Conservation (phyloP, 2,329 filamentous ascomycete genomes). For the Plectosphaerella plurivora region DNA sequence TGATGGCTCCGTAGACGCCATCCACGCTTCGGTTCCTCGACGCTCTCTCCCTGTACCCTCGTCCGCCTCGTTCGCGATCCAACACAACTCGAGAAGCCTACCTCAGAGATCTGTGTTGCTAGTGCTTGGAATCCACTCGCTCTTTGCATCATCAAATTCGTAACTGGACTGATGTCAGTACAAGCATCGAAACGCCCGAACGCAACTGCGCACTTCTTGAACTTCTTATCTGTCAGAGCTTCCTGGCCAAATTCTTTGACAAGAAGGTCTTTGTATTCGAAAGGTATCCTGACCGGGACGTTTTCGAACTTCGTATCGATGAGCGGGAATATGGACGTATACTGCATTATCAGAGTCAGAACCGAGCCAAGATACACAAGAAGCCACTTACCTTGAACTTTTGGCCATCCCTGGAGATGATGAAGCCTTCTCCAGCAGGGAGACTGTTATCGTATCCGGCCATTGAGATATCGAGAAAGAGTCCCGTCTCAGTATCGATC, state of each 20-base stretch:
- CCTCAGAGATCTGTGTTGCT: not conserved
- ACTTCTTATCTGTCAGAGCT: slow-evolving; percentile 46
- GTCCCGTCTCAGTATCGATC: slow-evolving; percentile 40
- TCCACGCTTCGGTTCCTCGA: no score
- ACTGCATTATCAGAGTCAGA: slow-evolving; percentile 22
- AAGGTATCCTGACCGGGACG: slow-evolving; percentile 61
- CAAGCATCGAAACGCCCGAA: not conserved
- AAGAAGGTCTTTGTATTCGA: slow-evolving; percentile 54
- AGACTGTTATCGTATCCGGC: slow-evolving; percentile 43
- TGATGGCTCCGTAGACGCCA: no score
- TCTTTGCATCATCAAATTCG: slow-evolving; percentile 31
- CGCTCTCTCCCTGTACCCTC: not conserved
- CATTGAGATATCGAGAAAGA: slow-evolving; percentile 48
- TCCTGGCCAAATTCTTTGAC: slow-evolving; percentile 51
- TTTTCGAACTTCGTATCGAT: slow-evolving; percentile 67
- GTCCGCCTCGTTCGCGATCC: no score
- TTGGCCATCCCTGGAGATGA: slow-evolving; percentile 48
- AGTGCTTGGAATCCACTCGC: slow-evolving; percentile 22
- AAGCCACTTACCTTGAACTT: slow-evolving; percentile 34
- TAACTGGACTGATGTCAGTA: slow-evolving; percentile 26
- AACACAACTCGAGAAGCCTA: no score
- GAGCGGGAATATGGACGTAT: slow-evolving; percentile 62
- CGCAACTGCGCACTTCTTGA: slow-evolving; percentile 20
- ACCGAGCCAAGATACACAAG: not conserved
- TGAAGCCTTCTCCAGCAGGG: slow-evolving; percentile 34